These are phyloP conservation scores for Glebionis coronaria DNA, from an alignment of 129 eudicot genomes.

Conservation along the genomic window DNA sequence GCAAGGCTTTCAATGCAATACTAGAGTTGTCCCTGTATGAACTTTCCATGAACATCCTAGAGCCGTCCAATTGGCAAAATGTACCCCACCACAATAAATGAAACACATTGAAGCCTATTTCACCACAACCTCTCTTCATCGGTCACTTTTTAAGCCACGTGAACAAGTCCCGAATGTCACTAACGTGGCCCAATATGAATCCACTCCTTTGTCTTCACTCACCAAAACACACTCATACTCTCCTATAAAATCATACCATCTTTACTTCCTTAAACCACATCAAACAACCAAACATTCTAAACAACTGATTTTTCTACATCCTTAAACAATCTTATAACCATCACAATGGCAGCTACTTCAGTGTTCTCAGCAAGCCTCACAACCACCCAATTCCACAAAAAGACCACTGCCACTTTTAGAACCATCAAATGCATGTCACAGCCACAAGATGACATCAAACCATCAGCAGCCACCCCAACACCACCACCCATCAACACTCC, in stretches of 20 bases:
- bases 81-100: background rate
- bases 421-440: no score
- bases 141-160: slow-evolving; percentile 28
- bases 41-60: no score
- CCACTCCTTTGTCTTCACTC: slow-evolving; percentile 40
- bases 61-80: background rate
- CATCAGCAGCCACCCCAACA: background rate
- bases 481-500: slow-evolving; percentile 7
- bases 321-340: background rate
- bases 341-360: slow-evolving; percentile 25
- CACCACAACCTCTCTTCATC: slow-evolving; percentile 7
- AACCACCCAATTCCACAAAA: no score
- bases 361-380: no score
- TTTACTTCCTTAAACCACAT: background rate
- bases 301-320: no score
- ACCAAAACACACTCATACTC: background rate
- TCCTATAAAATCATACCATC: slow-evolving; percentile 24
- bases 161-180: slow-evolving; percentile 7
- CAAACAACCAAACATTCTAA: background rate
- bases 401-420: no score
- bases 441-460: no score
- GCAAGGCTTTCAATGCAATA: no score
- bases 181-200: slow-evolving; percentile 56
- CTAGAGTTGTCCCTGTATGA: no score
- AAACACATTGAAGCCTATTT: slow-evolving; percentile 11